Evolutionary conservation across 257 asterid species (phyloP).

Genomic region (Oldenlandia corymbosa): DNA sequence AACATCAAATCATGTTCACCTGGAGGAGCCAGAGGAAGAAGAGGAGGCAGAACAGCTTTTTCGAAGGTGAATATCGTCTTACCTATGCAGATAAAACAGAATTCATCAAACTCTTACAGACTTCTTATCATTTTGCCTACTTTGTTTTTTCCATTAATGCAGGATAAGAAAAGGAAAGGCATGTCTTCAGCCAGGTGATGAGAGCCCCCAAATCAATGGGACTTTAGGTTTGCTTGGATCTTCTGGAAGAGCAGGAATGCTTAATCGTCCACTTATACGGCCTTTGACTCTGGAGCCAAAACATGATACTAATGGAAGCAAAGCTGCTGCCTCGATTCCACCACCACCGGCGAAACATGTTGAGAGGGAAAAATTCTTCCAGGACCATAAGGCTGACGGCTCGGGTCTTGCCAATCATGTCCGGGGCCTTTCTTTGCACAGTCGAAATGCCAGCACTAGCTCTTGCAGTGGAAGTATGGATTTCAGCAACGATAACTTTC

Average conservation of each 20-base stretch:
- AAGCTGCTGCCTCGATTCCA: slow-evolving; percentile 52
- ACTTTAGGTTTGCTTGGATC: slow-evolving; percentile 50
- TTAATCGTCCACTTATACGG: slow-evolving; percentile 69
- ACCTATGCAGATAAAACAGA: too few relatives aligned
- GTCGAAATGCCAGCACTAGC: slow-evolving; percentile 59
- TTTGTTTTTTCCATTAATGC: slow-evolving; percentile 7
- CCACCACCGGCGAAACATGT: slow-evolving; percentile 93
- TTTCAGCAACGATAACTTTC: slow-evolving; percentile 46
- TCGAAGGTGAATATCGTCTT: slow-evolving; percentile 42
- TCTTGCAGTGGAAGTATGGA: slow-evolving; percentile 74
- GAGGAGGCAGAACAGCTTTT: slow-evolving; percentile 83
- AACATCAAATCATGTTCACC: slow-evolving; percentile 40
- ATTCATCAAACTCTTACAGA: not conserved
- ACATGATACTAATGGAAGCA: slow-evolving; percentile 37
- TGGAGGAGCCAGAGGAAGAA: slow-evolving; percentile 51
- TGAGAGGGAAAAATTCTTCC: slow-evolving; percentile 85
- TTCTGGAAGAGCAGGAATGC: slow-evolving; percentile 52
- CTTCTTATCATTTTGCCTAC: not conserved
- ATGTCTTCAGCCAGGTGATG: slow-evolving; percentile 60
- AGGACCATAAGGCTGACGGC: slow-evolving; percentile 60
- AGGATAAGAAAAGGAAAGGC: slow-evolving; percentile 97
- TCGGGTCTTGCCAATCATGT: slow-evolving; percentile 47
- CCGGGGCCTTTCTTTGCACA: slow-evolving; percentile 72
- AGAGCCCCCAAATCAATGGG: slow-evolving; percentile 37
- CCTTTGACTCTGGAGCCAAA: slow-evolving; percentile 51